Base-by-base conservation (phyloP, 352 stramenopile species). In the Globisporangium recalcitrans region DNA sequence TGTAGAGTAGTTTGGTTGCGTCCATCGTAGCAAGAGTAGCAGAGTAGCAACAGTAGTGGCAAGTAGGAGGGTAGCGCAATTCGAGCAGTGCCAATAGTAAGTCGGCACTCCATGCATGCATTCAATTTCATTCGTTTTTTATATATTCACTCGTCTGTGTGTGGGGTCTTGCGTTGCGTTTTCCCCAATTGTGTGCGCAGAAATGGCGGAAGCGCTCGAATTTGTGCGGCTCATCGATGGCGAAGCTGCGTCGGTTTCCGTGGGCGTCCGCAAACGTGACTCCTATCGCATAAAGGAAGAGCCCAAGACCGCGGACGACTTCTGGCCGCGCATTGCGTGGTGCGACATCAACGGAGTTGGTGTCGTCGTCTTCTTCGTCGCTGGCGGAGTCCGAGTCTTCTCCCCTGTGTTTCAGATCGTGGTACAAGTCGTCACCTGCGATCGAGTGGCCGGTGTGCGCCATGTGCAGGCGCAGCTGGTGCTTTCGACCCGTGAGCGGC, bases 401-500 rank as follows among this genome's bases (percentile, higher is more conserved):
- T 55, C 27, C 9, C 26, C 21, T 26, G 8, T 8, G n/a, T 2
- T 22, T 51, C 32, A 27, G 62, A 52, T 70, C 42, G 47, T 88
- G 80, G 48, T 91, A 83, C 16, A 90, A 70, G 55, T 87, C 74
- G 42, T 90, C 83, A 9, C 81, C 81, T 22, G 80, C 69, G 54
- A 92, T 88, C 26, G 79, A 79, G 36, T 90, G 80, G 2, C 79
- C 75, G 14, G 84, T 58, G 29, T 48, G 63, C 14, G 79, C 77
- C 65, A 78, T 78, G 64, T 90, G 83, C 24, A 85, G 51, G n/a
- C 80, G 74, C 48, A 92, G 70, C 58, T 92, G 83, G 52, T 92
- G 83, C 65, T 80, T 85, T 32, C 81, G 68, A 1, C 83, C 83
- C 14, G 80, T 92, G 7, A 87, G 65, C 19, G 78, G 78, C 80